A percentile compares a stretch with the other conserved stretches of the same genome.
phyloP scores from a whole-genome alignment of 2,329 filamentous ascomycete genomes.

The Cryphonectria parasitica region DNA sequence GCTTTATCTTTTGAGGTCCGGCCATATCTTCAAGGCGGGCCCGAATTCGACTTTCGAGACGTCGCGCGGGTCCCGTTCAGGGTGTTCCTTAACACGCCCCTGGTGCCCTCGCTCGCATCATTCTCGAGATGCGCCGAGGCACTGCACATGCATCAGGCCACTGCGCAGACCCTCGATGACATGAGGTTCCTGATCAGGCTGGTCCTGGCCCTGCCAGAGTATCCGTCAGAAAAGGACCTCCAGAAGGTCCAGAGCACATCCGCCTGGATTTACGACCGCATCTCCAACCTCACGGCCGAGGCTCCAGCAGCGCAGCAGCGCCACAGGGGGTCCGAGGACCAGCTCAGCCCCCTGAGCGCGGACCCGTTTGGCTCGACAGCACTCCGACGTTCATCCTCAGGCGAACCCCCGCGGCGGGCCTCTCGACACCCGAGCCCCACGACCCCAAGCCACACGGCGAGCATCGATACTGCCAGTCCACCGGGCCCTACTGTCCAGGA shows the following conservation, averaged over 20 bases:
- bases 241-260: conserved; percentile 46
- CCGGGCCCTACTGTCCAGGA: conserved; percentile 38
- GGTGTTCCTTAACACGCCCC: conserved; percentile 51
- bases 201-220: conserved; percentile 45
- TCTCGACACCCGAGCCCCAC: conserved; percentile 15
- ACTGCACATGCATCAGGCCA: conserved; percentile 49
- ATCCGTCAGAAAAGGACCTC: conserved; percentile 42
- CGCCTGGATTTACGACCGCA: conserved; percentile 45
- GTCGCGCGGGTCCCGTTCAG: conserved; percentile 43
- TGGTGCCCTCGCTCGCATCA: conserved; percentile 46
- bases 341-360: conserved; percentile 16
- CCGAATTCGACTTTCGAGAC: conserved; percentile 48
- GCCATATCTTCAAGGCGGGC: conserved; percentile 46
- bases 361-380: neutral
- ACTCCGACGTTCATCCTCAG: neutral
- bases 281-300: conserved; percentile 37
- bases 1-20: conserved; percentile 51
- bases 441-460: neutral
- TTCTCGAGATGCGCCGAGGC: conserved; percentile 48
- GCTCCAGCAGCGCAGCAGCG: conserved; percentile 15
- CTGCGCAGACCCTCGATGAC: conserved; percentile 55
- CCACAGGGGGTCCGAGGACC: conserved; percentile 2
- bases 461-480: neutral
- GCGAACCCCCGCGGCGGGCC: neutral
- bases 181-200: conserved; percentile 52